Conservation (phyloP, 148 eudicot genomes). For the Vaccinium macrocarpon region DNA sequence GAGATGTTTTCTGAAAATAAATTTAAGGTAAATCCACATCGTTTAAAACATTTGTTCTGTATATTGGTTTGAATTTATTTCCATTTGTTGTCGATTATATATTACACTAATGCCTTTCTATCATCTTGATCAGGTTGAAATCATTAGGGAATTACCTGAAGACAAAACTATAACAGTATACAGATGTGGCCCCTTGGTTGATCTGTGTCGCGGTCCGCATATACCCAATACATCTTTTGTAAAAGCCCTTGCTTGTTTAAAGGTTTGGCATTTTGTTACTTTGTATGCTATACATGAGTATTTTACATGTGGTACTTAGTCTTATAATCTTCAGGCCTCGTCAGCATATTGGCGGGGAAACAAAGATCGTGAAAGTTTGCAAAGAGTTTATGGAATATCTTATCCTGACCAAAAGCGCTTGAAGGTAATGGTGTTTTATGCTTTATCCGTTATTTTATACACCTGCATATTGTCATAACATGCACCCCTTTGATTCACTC, state of each 20-base stretch:
- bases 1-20: conserved; percentile 88
- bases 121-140: conserved; percentile 63
- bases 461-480: not conserved
- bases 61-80: not conserved
- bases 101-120: conserved; percentile 14
- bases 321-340: conserved; percentile 60
- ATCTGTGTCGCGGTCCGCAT: conserved; percentile 98
- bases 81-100: not conserved
- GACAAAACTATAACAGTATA: conserved; percentile 98
- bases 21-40: conserved; percentile 59
- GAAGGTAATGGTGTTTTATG: conserved; percentile 43
- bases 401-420: conserved; percentile 78
- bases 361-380: conserved; percentile 92
- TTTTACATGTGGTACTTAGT: not conserved
- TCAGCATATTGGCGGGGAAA: conserved; percentile 99
- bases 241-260: conserved; percentile 84
- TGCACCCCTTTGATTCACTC: not conserved
- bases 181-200: conserved; percentile 98
- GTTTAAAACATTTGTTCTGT: not conserved
- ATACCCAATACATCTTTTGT: conserved; percentile 93
- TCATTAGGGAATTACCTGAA: conserved; percentile 86
- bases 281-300: not conserved
- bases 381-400: conserved; percentile 97
- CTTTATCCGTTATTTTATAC: not conserved
- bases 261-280: conserved; percentile 40